phyloP scores from a whole-genome alignment of 192 early-diverging fungal genomes.

The Podila epicladia region DNA sequence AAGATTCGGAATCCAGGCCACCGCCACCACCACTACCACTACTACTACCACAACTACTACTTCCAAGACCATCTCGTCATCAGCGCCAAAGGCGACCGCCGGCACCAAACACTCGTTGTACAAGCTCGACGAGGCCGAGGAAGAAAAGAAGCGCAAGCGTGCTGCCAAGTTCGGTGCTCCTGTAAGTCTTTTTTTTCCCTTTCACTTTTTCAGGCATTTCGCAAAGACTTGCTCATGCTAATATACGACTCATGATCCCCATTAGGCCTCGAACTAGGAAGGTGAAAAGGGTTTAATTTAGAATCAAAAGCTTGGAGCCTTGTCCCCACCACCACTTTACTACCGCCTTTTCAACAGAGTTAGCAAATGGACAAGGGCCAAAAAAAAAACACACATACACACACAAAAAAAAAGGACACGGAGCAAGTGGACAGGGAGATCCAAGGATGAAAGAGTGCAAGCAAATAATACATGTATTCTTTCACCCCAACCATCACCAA shows the following conservation, averaged over 20 bases:
- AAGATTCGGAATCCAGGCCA: conserved; percentile 57
- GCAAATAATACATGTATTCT: no score
- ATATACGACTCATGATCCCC: no score
- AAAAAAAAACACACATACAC: background rate
- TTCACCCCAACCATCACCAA: no score
- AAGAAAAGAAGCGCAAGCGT: conserved; percentile 75
- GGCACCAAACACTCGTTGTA: background rate
- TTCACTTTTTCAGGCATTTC: no score
- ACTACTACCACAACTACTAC: background rate
- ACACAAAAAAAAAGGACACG: background rate
- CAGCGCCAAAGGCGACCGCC: background rate
- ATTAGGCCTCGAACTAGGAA: no score
- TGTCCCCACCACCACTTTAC: no score
- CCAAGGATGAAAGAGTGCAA: no score
- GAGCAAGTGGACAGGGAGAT: no score
- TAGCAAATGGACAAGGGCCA: background rate
- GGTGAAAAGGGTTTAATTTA: no score
- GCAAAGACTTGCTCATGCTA: no score
- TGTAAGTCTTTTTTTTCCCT: background rate
- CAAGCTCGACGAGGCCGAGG: conserved; percentile 54
- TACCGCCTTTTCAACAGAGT: no score
- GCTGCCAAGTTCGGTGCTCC: conserved; percentile 63
- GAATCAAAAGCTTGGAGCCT: no score
- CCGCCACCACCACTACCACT: background rate
- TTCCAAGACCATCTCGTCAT: background rate